Base-by-base conservation (phyloP, 1,284 basidiomycete genomes). In the Sporisorium iseilematis-ciliati region DNA sequence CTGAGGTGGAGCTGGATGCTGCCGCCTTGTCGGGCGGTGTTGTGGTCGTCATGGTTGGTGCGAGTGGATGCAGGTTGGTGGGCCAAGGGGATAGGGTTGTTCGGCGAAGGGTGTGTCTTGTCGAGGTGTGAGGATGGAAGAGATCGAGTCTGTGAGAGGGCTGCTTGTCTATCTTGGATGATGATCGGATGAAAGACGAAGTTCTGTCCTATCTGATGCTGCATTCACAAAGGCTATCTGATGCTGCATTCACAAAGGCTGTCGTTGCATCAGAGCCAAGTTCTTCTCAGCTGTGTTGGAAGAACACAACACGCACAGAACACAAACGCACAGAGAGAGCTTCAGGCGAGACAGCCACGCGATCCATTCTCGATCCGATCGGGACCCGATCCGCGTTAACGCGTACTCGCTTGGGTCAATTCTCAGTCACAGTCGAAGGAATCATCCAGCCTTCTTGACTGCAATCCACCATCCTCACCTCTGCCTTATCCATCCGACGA, bases 371-470 rank as follows among this genome's bases (percentile, higher is more conserved):
- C 4, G 4, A 2, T 4, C n/a, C 21, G 18, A 56, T 56, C 54
- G 54, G 54, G 12, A 18, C 54, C 54, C 41, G 41, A 45, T 45
- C 16, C 2, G n/a, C n/a, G 7, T 29, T 8, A 26, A 23, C 51
- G 35, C 35, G 33, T 52, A 35, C 31, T 33, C 31, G 29, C n/a
- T 48, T 26, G 23, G 43, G 20, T 35, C n/a, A 20, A 42, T 4
- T 29, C 18, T n/a, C 20, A n/a, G 31, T 29, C 18, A 8, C 20
- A n/a, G 31, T 35, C 33, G 10, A 16, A 53, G 26, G 16, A 29
- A 21, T n/a, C 50, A 33, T 20, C 26, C 25, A 6, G n/a, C 18
- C 52, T 45, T 45, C 52, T 45, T 45, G 53, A 55, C 52, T 29
- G 8, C n/a, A 11, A 23, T 33, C 53, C n/a, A 31, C 53, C 53